Percentiles rank a stretch among this genome's conserved stretches.
Evolutionary conservation across 495 filamentous ascomycete genomes (phyloP).

Genomic region (Tuber umbilicatum): DNA sequence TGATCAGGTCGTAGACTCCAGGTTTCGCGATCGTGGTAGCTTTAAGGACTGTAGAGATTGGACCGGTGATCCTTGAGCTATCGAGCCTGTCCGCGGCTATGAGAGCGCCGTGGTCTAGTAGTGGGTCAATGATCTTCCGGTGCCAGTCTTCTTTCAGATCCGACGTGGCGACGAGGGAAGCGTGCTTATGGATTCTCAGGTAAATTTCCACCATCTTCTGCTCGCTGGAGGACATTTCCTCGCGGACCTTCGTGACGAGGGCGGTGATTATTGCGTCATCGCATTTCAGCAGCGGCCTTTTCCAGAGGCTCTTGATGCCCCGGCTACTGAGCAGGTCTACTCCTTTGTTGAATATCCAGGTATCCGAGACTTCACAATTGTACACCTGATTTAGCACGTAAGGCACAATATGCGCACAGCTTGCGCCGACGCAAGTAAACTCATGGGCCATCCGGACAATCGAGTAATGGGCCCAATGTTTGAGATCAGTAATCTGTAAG

Average conservation of each 20-base stretch:
- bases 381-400: conserved; percentile 22
- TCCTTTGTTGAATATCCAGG: conserved; percentile 27
- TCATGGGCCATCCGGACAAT: conserved; percentile 28
- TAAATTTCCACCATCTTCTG: conserved; percentile 6
- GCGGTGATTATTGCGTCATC: conserved; percentile 12
- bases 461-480: conserved; percentile 31
- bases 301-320: conserved; percentile 14
- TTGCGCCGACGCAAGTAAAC: conserved; percentile 20
- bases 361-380: conserved; percentile 24
- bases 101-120: conserved; percentile 20
- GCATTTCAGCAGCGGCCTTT: conserved; percentile 26
- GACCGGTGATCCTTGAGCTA: background rate
- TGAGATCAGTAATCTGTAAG: conserved; percentile 21
- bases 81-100: conserved; percentile 21
- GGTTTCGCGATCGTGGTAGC: conserved; percentile 18
- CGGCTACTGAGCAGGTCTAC: background rate
- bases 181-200: conserved; percentile 8
- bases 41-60: conserved; percentile 10
- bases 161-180: conserved; percentile 20
- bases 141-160: conserved; percentile 26
- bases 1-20: conserved; percentile 17
- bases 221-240: conserved; percentile 13
- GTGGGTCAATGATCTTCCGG: conserved; percentile 18
- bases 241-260: conserved; percentile 6
- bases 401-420: conserved; percentile 27